Percentiles rank a stretch among this genome's conserved stretches.
Evolutionary conservation across 2,329 filamentous ascomycete species (phyloP).

Genomic region (Ophiostoma ulmi): DNA sequence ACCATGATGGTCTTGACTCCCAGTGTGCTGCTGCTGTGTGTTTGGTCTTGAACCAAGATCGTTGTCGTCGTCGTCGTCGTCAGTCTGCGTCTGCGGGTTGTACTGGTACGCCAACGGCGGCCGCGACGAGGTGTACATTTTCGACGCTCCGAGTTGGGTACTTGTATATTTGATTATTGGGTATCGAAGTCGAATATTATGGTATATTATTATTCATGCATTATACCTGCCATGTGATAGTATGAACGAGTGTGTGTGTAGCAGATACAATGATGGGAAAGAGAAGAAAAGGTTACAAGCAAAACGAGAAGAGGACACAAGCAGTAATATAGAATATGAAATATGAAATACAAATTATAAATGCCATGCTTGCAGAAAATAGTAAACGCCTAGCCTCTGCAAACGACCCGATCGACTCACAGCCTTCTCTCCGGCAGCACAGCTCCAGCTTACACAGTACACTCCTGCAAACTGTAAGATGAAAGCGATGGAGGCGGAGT

Average conservation of each 20-base stretch:
- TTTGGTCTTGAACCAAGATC: not conserved
- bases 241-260: not conserved
- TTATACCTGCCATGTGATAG: not conserved
- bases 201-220: not conserved
- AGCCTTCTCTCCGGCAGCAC: not conserved
- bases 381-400: not conserved
- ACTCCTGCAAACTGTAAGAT: not conserved
- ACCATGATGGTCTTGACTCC: not conserved
- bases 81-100: slow-evolving; percentile 30
- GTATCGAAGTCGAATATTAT: not conserved
- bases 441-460: not conserved
- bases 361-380: not conserved
- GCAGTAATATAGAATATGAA: no score
- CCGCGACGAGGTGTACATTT: slow-evolving; percentile 1
- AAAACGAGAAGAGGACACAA: not conserved
- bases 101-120: slow-evolving; percentile 31
- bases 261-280: not conserved
- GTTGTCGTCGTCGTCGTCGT: slow-evolving; percentile 32
- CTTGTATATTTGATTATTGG: no score
- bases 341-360: not conserved
- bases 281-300: not conserved
- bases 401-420: not conserved
- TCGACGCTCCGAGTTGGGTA: not conserved
- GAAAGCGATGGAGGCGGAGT: not conserved
- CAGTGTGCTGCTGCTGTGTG: not conserved